Conservation (phyloP, 2,329 filamentous ascomycete genomes). For the Trichoderma lentiforme region DNA sequence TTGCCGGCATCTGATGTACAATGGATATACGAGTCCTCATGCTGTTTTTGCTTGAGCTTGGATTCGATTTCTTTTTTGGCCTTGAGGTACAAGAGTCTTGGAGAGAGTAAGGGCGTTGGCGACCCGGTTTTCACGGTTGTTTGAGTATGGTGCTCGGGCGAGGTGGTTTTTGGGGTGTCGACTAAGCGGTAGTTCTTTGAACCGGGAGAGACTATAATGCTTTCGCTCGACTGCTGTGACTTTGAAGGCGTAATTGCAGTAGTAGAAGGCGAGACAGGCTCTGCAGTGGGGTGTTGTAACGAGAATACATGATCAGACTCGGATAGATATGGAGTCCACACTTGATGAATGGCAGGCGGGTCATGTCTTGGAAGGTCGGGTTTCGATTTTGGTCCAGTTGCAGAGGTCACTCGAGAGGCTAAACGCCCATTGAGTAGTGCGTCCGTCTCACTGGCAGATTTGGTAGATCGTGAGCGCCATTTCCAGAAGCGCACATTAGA, state of each 20-base stretch:
- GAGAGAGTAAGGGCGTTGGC: background rate
- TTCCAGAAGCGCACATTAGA: constrained; percentile 38
- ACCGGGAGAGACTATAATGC: constrained; percentile 9
- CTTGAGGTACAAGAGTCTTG: constrained; percentile 21
- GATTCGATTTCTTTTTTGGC: constrained; percentile 26
- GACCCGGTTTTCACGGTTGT: background rate
- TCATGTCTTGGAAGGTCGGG: background rate
- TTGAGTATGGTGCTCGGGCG: background rate
- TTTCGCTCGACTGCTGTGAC: constrained; percentile 18
- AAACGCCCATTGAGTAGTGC: constrained; percentile 19
- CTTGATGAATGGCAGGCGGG: constrained; percentile 18
- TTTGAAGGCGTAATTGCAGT: background rate
- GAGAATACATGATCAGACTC: constrained; percentile 49
- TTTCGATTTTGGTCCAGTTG: constrained; percentile 9
- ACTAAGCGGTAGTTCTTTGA: background rate
- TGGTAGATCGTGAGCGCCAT: constrained; percentile 40
- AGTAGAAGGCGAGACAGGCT: background rate
- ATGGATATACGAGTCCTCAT: background rate
- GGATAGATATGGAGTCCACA: constrained; percentile 43
- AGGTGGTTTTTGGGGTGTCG: background rate
- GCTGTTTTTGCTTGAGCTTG: constrained; percentile 21
- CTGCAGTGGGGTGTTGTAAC: constrained; percentile 37
- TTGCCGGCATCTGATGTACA: background rate
- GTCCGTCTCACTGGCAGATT: constrained; percentile 36
- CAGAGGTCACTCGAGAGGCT: constrained; percentile 27